Percentiles rank a stretch among this genome's conserved stretches.
Evolutionary conservation across 148 eudicot genomes (phyloP).

Genomic region (Fagopyrum esculentum): DNA sequence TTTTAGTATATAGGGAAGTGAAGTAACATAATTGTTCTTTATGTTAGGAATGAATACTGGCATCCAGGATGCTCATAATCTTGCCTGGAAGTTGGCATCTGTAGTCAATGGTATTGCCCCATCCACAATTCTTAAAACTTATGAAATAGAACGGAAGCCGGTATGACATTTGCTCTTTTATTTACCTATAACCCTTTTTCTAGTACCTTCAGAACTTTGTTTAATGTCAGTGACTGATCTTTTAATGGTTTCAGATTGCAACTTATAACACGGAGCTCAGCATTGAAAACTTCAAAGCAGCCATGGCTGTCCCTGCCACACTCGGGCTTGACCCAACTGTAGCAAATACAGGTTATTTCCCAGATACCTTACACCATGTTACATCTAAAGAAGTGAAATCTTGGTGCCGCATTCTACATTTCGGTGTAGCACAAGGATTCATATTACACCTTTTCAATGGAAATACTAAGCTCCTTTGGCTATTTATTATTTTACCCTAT

Average conservation of each 20-base stretch:
- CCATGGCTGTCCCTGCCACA: constrained; percentile 94
- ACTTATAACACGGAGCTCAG: constrained; percentile 72
- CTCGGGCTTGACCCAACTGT: constrained; percentile 87
- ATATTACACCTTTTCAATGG: not conserved
- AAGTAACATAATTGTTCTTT: constrained; percentile 5
- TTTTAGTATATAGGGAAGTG: not conserved
- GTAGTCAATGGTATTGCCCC: constrained; percentile 62
- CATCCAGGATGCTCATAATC: constrained; percentile 95
- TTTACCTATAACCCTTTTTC: not conserved
- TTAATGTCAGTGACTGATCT: not conserved
- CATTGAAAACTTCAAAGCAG: constrained; percentile 85
- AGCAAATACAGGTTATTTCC: constrained; percentile 68
- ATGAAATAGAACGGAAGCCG: constrained; percentile 80
- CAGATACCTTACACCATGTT: not conserved
- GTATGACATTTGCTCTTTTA: constrained; percentile 26
- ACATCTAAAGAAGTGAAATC: not conserved
- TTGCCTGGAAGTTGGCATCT: constrained; percentile 93
- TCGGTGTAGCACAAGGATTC: not conserved
- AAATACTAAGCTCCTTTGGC: not conserved
- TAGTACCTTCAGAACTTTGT: not conserved
- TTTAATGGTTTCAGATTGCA: constrained; percentile 58
- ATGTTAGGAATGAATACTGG: constrained; percentile 95
- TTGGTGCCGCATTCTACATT: not conserved
- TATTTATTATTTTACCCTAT: constrained; percentile 3
- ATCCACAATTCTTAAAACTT: constrained; percentile 56